Evolutionary conservation across 495 filamentous ascomycete species (phyloP).

Genomic region (Neurospora sp.): DNA sequence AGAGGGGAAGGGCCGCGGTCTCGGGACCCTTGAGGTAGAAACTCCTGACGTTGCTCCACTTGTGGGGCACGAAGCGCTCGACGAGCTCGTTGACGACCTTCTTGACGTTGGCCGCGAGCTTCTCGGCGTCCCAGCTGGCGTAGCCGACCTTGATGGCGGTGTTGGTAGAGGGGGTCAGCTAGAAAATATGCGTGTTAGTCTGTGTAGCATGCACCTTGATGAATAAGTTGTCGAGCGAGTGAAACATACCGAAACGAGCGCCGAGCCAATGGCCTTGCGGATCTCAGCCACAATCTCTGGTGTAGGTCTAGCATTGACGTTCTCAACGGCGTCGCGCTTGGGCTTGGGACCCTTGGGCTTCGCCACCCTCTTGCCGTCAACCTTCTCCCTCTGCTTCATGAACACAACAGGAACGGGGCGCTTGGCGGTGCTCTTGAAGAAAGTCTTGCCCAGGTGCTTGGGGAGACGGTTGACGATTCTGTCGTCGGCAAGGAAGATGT

Average conservation of each 20-base stretch:
- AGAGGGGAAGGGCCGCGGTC: constrained; percentile 81
- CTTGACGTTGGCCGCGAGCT: constrained; percentile 69
- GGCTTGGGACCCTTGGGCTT: constrained; percentile 37
- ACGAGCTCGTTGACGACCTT: constrained; percentile 58
- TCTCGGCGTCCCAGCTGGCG: constrained; percentile 58
- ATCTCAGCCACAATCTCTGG: constrained; percentile 59
- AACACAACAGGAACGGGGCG: constrained; percentile 78
- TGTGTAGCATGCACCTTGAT: background rate
- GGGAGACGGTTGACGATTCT: constrained; percentile 70
- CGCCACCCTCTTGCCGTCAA: constrained; percentile 56
- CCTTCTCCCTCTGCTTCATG: constrained; percentile 48
- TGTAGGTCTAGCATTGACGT: constrained; percentile 32
- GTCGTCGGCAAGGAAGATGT: constrained; percentile 83
- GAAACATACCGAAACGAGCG: constrained; percentile 63
- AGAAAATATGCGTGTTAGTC: background rate
- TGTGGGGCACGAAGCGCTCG: constrained; percentile 67
- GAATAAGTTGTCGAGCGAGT: constrained; percentile 37
- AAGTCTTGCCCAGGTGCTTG: constrained; percentile 68
- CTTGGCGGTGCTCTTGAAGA: constrained; percentile 71
- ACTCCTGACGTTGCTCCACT: constrained; percentile 73
- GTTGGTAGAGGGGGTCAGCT: constrained; percentile 23
- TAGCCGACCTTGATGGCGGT: constrained; percentile 55
- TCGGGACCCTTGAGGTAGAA: constrained; percentile 83
- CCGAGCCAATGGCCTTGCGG: constrained; percentile 54
- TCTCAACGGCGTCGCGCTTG: constrained; percentile 23